Base-by-base conservation (phyloP, 2,329 filamentous ascomycete species). In the Tolypocladium ovalisporum region DNA sequence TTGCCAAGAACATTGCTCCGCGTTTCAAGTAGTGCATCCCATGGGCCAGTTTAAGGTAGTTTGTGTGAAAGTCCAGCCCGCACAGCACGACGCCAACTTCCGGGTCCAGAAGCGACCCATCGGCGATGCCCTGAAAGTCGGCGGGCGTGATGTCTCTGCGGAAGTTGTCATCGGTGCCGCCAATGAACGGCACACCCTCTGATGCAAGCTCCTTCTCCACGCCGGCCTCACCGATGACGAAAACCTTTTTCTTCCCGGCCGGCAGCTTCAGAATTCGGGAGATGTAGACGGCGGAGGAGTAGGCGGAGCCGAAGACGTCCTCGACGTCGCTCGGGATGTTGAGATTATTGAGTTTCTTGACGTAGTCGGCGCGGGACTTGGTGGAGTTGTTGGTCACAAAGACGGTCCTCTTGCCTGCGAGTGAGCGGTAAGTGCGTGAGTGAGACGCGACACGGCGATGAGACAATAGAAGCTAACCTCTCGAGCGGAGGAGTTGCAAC, bases 361-460 rank as follows among this genome's bases (percentile, higher is more conserved):
- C 87, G 75, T 99, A 99, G 70, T 97, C 91, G 54, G 82, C 78
- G 57, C 94, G 88, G 13, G 93, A 96, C 72, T 99, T 99, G 58
- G 94, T 97, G 68, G 91, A 97, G 77, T 99, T 99, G 77, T 99
- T 99, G 44, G 94, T 99, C 55, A 99, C 94, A 69, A 99, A 99
- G 56, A 99, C 86, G 37, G 94, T 82, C 70, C 87, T 87, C 74
- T 99, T 99, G 69, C 90, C 92, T 94, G 56, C 34, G 17, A 19
- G 34, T 27, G 52, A n/a, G n/a, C n/a, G n/a, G n/a, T n/a, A n/a
- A n/a, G n/a, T n/a, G n/a, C n/a, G 51, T 55, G 29, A 47, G 52
- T 57, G 57, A 57, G 27, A 19, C 29, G n/a, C 44, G 12, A 12
- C 19, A n/a, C 19, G 6, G 36, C 19, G 27, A n/a, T 6, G 32